phyloP scores from a whole-genome alignment of 2,329 filamentous ascomycete genomes.

The Tolypocladium tropicale region DNA sequence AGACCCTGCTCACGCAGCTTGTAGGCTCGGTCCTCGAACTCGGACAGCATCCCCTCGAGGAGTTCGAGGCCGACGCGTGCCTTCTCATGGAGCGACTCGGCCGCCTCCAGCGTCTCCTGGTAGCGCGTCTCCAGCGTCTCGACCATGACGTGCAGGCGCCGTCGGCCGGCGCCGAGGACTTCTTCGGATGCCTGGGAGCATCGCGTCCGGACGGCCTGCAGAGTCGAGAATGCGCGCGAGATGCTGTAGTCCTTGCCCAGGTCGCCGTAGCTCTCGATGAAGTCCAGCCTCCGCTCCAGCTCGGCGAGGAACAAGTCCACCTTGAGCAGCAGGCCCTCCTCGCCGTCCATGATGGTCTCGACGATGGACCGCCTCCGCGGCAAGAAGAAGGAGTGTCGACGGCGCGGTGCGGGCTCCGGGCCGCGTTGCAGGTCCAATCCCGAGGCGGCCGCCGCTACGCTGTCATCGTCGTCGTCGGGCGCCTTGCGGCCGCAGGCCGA shows the following conservation, averaged over 20 bases:
- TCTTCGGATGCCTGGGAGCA: constrained; percentile 88
- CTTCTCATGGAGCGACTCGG: constrained; percentile 85
- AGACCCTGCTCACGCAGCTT: constrained; percentile 71
- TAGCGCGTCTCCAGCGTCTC: constrained; percentile 86
- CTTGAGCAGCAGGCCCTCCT: constrained; percentile 51
- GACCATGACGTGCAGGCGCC: constrained; percentile 78
- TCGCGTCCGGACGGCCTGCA: constrained; percentile 76
- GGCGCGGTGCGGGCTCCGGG: constrained; percentile 24
- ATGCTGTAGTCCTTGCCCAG: constrained; percentile 75
- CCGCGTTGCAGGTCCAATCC: constrained; percentile 25
- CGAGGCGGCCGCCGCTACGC: constrained; percentile 26
- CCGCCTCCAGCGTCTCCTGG: constrained; percentile 72
- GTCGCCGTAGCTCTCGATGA: constrained; percentile 80
- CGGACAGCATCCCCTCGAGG: constrained; percentile 74
- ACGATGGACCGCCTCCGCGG: constrained; percentile 50
- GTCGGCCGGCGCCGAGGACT: constrained; percentile 75
- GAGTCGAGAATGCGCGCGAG: constrained; percentile 71
- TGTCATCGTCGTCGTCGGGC: constrained; percentile 15
- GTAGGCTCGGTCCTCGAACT: constrained; percentile 74
- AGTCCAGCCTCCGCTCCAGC: constrained; percentile 75
- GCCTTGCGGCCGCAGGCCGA: constrained; percentile 24
- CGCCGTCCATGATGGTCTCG: constrained; percentile 49
- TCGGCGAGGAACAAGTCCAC: constrained; percentile 77
- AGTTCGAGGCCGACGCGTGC: constrained; percentile 77
- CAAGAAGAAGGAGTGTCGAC: constrained; percentile 48